These are phyloP conservation scores for Salix exigua DNA, from an alignment of 345 rosid species.

Conservation along the genomic window DNA sequence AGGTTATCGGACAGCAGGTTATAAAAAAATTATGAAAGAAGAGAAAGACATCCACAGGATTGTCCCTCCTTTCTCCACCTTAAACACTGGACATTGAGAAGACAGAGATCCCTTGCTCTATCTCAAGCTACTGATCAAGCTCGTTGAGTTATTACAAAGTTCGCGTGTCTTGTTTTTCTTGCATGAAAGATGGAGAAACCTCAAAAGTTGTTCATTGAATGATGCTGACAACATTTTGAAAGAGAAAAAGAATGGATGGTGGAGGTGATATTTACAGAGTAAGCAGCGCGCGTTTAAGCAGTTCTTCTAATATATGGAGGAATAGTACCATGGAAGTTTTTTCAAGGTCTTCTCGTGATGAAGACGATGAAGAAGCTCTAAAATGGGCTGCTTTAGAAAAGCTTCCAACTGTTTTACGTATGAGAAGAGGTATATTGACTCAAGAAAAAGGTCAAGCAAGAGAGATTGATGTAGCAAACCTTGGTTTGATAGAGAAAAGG, in stretches of 20 bases:
- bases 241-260: constrained; percentile 24
- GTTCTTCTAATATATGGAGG: constrained; percentile 46
- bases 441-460: constrained; percentile 43
- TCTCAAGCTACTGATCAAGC: neutral
- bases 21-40: neutral
- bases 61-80: neutral
- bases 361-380: constrained; percentile 69
- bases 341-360: constrained; percentile 37
- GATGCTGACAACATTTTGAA: neutral
- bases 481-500: constrained; percentile 66
- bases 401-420: constrained; percentile 68
- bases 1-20: too few relatives aligned
- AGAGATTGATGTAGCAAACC: constrained; percentile 61
- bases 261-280: constrained; percentile 24
- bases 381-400: constrained; percentile 91
- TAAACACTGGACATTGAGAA: neutral
- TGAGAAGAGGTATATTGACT: constrained; percentile 64
- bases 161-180: neutral
- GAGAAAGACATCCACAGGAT: constrained; percentile 6
- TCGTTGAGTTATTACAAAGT: neutral
- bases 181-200: constrained; percentile 9
- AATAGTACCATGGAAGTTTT: constrained; percentile 39
- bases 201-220: neutral
- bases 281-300: constrained; percentile 39
- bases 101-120: neutral